Evolutionary conservation across 139 green algal genomes (phyloP), one percentile per base, ranked within the genome.

Genomic region (Nannochloris sp.): DNA sequence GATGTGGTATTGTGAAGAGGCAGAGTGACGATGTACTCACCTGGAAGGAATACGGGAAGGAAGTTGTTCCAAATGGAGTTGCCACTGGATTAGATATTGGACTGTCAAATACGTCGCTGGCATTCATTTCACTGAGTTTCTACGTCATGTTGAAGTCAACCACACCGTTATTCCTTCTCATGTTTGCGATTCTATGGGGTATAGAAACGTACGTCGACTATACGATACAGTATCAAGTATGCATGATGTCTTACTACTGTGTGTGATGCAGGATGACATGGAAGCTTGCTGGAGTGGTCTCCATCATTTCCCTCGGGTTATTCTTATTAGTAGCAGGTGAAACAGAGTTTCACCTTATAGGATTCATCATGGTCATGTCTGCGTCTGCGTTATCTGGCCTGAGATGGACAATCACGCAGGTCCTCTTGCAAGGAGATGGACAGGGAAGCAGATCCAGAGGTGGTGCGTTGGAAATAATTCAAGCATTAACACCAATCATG

Each of bases 141-240:
- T 97, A 97, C 79, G 94, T 90, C 8, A 94, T 97, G 88, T 95
- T 87, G 84, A 95, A 95, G 73, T 89, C 82, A 29, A 90, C 88
- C 0, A 86, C 84, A 8, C 91, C 92, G 3, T 67, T 97, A 6
- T 98, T 95, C 78, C 78, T 97, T 60, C 82, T 98, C 23, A 28
- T 78, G 3, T 97, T 96, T 68, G 87, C 87, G 14, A 97, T 98
- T 74, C 40, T 87, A 0, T 94, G 86, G 89, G 67, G 85, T 31
- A 80, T 94, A 17, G 89, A 95, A 49, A 66, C 84, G 46, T 53
- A 8, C 33, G 33, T 40, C 5, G 33, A 23, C 20, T 23, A 23
- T 23, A 23, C 20, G 20, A 23, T 23, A 23, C 20, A 23, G 20
- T 23, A 23, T 23, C 20, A 23, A 23, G 20, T 23, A 23, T 23